Percentiles rank a stretch among this genome's conserved stretches.
Evolutionary conservation across 768 basidiomycete species (phyloP).

Genomic region (Podaxis mareebaensis): DNA sequence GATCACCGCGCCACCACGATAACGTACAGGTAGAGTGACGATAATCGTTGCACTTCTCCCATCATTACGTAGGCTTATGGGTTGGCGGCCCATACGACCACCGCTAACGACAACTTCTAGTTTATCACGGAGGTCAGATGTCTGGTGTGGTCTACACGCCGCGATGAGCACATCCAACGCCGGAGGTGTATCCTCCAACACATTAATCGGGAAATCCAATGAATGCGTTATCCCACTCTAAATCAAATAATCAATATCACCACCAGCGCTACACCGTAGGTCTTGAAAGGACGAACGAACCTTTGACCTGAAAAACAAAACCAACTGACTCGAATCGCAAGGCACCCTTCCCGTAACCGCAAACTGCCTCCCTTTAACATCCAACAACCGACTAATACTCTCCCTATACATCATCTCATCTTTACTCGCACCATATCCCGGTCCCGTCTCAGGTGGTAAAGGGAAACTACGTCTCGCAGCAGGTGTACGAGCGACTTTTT

Average conservation of each 20-base stretch:
- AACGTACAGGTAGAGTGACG: constrained; percentile 73
- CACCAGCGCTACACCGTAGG: not conserved
- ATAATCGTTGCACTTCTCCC: constrained; percentile 72
- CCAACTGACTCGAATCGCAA: constrained; percentile 64
- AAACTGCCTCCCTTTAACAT: constrained; percentile 62
- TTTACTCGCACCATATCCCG: constrained; percentile 33
- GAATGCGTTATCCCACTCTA: constrained; percentile 81
- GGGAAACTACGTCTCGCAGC: constrained; percentile 33
- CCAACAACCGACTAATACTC: constrained; percentile 55
- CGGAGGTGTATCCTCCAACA: constrained; percentile 72
- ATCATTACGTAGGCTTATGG: constrained; percentile 56
- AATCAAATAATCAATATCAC: not conserved
- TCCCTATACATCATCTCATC: constrained; percentile 56
- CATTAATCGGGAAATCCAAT: constrained; percentile 79
- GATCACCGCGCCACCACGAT: constrained; percentile 66
- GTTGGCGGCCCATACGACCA: constrained; percentile 56
- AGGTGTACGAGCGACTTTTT: constrained; percentile 45
- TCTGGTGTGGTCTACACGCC: constrained; percentile 67
- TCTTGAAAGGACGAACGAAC: constrained; percentile 35
- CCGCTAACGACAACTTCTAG: constrained; percentile 69
- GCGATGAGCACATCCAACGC: constrained; percentile 78
- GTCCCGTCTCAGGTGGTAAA: constrained; percentile 28
- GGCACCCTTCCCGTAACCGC: constrained; percentile 69
- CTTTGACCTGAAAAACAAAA: constrained; percentile 80
- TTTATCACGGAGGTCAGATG: constrained; percentile 59